Evolutionary conservation across 441 rosid genomes (phyloP), one percentile per base, ranked within the genome.

Genomic region (Populus trichocarpa): DNA sequence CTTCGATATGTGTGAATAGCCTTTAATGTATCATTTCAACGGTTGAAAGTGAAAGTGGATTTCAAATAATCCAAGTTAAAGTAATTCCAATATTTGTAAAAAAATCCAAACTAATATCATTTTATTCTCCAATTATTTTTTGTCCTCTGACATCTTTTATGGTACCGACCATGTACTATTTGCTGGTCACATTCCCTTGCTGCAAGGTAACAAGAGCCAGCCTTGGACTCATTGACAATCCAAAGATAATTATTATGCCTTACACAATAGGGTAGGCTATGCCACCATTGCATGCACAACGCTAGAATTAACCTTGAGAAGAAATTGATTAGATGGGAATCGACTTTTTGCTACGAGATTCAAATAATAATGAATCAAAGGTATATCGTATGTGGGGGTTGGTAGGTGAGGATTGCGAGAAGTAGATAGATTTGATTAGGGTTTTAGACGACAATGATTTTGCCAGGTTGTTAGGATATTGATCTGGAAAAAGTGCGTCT

Each of bases 361-460:
- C 72, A 70, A 57, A 74, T 66, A 9, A 72, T 74, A 75, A 42
- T 75, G 67, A 70, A 73, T 28, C 38, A 75, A 72, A 63, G 59
- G 35, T 26, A 28, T 70, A 74, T 22, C 40, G 12, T n/a, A 18
- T 73, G 79, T 75, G 42, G 80, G 80, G 81, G 80, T 40, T 68
- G 84, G 78, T 53, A 22, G 75, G 63, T 70, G 64, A 69, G 71
- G 16, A 14, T 64, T 77, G 67, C 57, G 67, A 79, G 67, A 11
- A 36, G n/a, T 61, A 66, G 76, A 50, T 40, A 18, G 67, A 66
- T 71, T 69, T 82, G 82, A 83, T 72, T 25, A n/a, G 28, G 73
- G 80, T 83, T 87, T 87, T 85, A 46, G 87, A 76, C 75, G 85
- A 83, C 85, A 86, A 81, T 79, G 78, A 81, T 84, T 77, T 70